Evolutionary conservation across 257 asterid genomes (phyloP), one percentile per base, ranked within the genome.

Genomic region (Solanum virginianum): DNA sequence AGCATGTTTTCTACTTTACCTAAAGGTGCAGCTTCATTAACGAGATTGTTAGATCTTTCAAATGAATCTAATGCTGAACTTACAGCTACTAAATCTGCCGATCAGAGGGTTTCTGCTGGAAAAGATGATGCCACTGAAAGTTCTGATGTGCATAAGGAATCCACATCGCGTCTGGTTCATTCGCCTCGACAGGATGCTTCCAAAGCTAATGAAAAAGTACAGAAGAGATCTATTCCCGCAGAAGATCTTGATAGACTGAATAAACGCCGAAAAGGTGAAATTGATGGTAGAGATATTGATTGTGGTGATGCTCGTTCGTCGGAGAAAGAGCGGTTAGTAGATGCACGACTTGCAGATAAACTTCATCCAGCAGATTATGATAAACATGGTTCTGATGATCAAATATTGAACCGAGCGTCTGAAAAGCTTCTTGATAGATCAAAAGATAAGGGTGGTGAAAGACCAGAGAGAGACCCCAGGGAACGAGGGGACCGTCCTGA

Each of bases 251-350:
- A 95, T 82, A 92, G 97, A 86, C 87, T 91, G 82, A 93, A 90
- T 87, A 97, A 97, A 90, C 98, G 98, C 41, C 93, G 98, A 20
- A 97, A 95, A 89, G 95, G 95, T 26, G 99, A 97, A 72, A 88
- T 26, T 85, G 98, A 95, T 87, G 72, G 86, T 51, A 94, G 94
- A 88, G 98, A 95, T 47, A 54, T 87, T 8, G 99, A 97, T 81
- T 89, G 88, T 53, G 86, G 86, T 84, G 98, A 96, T 81, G 82
- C 84, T 41, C 95, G 98, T 83, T 80, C 89, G 12, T 86, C 92
- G 80, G 99, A 94, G 80, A 96, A 91, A 88, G 99, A 96, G 86
- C 91, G 98, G 86, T 81, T 91, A 59, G 89, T 81, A 66, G 98
- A 94, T 88, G 80, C 87, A 39, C 90, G 97, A 60, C 85, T 83